phyloP scores from a whole-genome alignment of 345 rosid genomes.

The Boechera stricta region DNA sequence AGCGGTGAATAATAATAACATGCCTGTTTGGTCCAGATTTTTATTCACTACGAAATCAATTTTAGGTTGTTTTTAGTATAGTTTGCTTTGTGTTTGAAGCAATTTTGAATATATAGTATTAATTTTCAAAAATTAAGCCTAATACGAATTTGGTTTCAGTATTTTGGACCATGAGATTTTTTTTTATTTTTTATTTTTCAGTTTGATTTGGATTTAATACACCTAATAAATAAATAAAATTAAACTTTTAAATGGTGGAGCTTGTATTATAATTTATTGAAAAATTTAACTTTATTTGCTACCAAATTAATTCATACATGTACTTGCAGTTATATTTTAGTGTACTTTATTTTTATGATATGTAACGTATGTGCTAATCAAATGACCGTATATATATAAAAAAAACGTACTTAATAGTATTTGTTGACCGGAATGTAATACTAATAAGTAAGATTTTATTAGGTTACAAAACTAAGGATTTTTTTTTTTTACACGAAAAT shows the following conservation, averaged over 20 bases:
- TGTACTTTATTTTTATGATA: neutral
- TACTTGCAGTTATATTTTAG: too few species aligned
- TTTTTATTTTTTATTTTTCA: neutral
- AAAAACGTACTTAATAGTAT: neutral
- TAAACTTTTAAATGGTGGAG: neutral
- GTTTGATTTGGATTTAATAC: constrained; percentile 1
- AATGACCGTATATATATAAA: neutral
- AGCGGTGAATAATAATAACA: too few species aligned
- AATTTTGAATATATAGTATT: neutral
- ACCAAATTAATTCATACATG: neutral
- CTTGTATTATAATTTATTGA: neutral
- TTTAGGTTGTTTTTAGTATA: too few species aligned
- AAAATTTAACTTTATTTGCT: constrained; percentile 4
- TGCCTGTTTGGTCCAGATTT: too few species aligned
- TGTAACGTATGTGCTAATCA: neutral
- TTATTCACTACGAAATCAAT: too few species aligned
- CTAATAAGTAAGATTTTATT: neutral
- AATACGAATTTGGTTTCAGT: neutral
- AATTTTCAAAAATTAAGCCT: neutral
- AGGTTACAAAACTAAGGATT: neutral
- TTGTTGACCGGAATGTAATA: constrained; percentile 13
- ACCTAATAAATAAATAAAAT: neutral
- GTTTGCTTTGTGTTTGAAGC: neutral
- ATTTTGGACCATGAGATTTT: neutral
- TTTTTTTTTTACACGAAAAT: too few species aligned